These are phyloP conservation scores for Globisporangium cederbergense DNA, from an alignment of 352 stramenopile species.

Conservation along the genomic window DNA sequence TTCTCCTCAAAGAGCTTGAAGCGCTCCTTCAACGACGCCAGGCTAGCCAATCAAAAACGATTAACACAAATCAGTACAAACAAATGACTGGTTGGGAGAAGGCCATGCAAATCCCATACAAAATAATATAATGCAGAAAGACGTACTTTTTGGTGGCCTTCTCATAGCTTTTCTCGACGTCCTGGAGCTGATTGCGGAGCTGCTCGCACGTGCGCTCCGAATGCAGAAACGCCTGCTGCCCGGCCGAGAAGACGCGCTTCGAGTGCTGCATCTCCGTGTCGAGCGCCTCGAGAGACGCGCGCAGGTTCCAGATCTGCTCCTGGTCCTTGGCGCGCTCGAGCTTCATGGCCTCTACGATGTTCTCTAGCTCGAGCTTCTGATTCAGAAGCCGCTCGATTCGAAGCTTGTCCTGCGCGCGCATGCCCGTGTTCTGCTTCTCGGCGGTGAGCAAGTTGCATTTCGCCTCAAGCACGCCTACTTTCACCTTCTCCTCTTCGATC, in stretches of 20 bases:
- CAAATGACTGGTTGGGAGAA: background rate
- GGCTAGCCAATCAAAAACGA: slow-evolving; percentile 24
- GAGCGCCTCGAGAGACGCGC: slow-evolving; percentile 60
- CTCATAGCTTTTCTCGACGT: slow-evolving; percentile 75
- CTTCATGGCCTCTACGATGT: slow-evolving; percentile 50
- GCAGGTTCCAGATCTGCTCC: slow-evolving; percentile 67
- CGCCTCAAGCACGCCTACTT: slow-evolving; percentile 58
- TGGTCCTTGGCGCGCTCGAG: slow-evolving; percentile 57
- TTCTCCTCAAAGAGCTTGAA: slow-evolving; percentile 78
- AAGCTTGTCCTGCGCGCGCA: slow-evolving; percentile 77
- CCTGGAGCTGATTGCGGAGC: slow-evolving; percentile 55
- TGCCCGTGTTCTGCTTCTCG: slow-evolving; percentile 75
- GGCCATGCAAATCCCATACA: background rate
- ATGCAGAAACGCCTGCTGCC: slow-evolving; percentile 74
- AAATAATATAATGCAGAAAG: background rate
- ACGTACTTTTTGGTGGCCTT: slow-evolving; percentile 70
- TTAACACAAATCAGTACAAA: background rate
- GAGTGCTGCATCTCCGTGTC: slow-evolving; percentile 76
- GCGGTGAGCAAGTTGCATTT: slow-evolving; percentile 61
- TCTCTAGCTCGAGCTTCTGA: slow-evolving; percentile 77
- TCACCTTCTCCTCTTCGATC: slow-evolving; percentile 59
- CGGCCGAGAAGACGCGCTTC: slow-evolving; percentile 74
- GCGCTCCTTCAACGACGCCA: slow-evolving; percentile 57
- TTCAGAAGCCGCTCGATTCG: slow-evolving; percentile 74
- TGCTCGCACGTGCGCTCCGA: slow-evolving; percentile 70